These are phyloP conservation scores for Fagus sylvatica DNA, from an alignment of 306 rosid genomes.

Conservation along the genomic window DNA sequence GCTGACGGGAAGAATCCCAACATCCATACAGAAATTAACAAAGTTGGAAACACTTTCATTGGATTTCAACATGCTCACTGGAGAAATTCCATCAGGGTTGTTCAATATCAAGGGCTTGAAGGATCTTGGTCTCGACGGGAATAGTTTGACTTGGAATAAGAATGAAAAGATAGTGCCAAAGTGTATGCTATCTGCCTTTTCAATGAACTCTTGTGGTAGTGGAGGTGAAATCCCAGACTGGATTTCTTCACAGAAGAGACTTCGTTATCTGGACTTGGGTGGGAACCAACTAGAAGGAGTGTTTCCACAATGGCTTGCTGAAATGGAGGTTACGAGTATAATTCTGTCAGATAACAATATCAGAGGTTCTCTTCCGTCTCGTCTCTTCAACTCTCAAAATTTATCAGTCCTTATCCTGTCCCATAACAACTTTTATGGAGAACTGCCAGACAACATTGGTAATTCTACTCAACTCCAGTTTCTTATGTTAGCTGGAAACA, in stretches of 20 bases:
- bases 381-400: slow-evolving; percentile 21
- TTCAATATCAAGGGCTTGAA: slow-evolving; percentile 25
- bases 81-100: slow-evolving; percentile 27
- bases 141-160: slow-evolving; percentile 28
- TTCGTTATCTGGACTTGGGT: slow-evolving; percentile 27
- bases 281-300: slow-evolving; percentile 28
- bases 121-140: slow-evolving; percentile 24
- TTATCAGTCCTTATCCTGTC: slow-evolving; percentile 26
- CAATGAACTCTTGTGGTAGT: slow-evolving; percentile 30
- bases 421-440: slow-evolving; percentile 31
- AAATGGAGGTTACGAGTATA: slow-evolving; percentile 30
- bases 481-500: slow-evolving; percentile 30
- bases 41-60: slow-evolving; percentile 15
- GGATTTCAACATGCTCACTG: slow-evolving; percentile 19
- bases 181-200: slow-evolving; percentile 24
- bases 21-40: slow-evolving; percentile 15
- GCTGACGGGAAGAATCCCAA: slow-evolving; percentile 33
- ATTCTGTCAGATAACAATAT: slow-evolving; percentile 32
- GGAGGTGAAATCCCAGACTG: slow-evolving; percentile 28
- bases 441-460: slow-evolving; percentile 28
- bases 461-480: slow-evolving; percentile 16
- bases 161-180: slow-evolving; percentile 15
- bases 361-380: slow-evolving; percentile 32
- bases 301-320: slow-evolving; percentile 33
- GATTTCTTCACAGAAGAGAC: slow-evolving; percentile 28